Base-by-base conservation (phyloP, 2,329 filamentous ascomycete genomes). In the Hypoxylon sp. region DNA sequence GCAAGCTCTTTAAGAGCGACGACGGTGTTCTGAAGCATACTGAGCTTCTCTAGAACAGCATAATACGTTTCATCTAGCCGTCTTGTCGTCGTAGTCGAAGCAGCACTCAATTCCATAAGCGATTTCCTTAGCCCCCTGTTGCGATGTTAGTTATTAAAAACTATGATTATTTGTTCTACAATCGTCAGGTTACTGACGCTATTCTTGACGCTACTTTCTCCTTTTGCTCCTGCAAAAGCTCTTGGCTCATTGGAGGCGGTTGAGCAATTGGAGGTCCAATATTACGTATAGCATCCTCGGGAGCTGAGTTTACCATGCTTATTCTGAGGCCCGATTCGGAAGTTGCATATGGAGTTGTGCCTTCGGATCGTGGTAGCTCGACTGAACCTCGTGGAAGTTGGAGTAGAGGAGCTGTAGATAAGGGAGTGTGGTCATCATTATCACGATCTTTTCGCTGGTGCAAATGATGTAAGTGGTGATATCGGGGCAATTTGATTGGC, bases 11-110 rank as follows among this genome's bases (percentile, higher is more conserved):
- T 90, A 29, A 95, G 82, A 2, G 86, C 86, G 5, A 83, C 78
- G 42, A 94, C 86, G 0, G 89, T 93, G 71, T 83, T 86, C 59
- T 91, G 90, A 39, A 94, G 82, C 0, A 84, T 79, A 54, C 85
- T 86, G 53, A 92, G 84, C 75, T 91, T 92, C 76, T 93, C 90
- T 31, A 94, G 83, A 9, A 94, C 86, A 0, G 88, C 87, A 70
- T 92, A 92, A 80, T 94, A 94, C 2, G 90, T 90, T 65, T 91
- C 88, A 77, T 94, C 92, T 46, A 95, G 86, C 35, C 86, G 86
- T 67, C 86, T 84, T 14, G 90, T 92, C 24, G 90, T 88, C 22
- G 84, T 80, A 61, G 88, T 84, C 22, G 91, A 91, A 77, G 90
- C 85, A 33, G 85, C 81, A 72, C 85, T 85, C 10, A 94, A 83